Evolutionary conservation across 2,329 filamentous ascomycete species (phyloP), one percentile per base, ranked within the genome.

Genomic region (Pochonia chlamydosporia): DNA sequence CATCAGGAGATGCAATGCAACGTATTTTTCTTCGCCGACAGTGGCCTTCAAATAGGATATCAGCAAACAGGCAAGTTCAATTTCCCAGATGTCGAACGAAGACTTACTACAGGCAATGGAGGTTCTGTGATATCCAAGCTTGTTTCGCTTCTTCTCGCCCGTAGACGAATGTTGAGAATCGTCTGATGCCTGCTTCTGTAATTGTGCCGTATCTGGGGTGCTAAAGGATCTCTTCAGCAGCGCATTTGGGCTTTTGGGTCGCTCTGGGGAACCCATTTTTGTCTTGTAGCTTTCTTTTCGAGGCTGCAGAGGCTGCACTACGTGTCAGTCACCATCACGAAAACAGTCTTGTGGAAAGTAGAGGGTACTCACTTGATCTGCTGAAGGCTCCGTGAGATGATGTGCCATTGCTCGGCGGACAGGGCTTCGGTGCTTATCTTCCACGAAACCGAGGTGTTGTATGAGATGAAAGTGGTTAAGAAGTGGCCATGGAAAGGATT

Each of bases 71-170:
- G 36, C 10, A n/a, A 43, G 3, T 2, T 18, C 16, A 35, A 20
- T 26, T 33, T 18, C 10, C 26, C 13, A 26, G 13, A 16, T 16
- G 5, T 21, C 21, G 35, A 30, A 47, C 50, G 36, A 48, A 16
- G 31, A 82, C 91, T 81, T 79, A 97, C 92, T 87, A 73, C 92
- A 97, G 57, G 92, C 93, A 58, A 96, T 89, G 39, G 91, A 95
- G 30, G 90, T 96, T 61, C 92, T 82, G 71, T 96, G 92, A 64
- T 97, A 97, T 33, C 92, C 92, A 51, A 97, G 76, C 69, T 95
- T 96, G 67, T 96, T 96, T 62, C 91, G 82, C 51, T 72, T 76
- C 65, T 76, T 81, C 49, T 81, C 77, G 30, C 64, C 68, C n/a
- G 68, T 56, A 25, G 66, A 57, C 21, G 62, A 63, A 46, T 67